phyloP scores from a whole-genome alignment of 805 yeast genomes.

The Suhomyces vadensis region DNA sequence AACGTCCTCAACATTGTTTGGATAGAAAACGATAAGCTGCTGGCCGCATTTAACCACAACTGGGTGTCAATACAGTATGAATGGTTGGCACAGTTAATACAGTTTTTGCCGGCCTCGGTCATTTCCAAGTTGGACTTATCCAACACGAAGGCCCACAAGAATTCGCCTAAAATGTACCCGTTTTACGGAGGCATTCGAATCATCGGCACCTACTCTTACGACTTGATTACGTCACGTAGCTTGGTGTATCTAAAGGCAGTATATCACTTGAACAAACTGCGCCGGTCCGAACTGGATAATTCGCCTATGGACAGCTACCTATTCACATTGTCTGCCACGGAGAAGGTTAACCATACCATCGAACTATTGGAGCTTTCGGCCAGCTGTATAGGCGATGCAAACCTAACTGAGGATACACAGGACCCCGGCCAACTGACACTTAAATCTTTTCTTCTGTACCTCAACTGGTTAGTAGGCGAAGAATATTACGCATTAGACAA shows the following conservation, averaged over 20 bases:
- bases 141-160: not conserved
- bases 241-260: slow-evolving; percentile 29
- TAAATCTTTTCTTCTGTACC: slow-evolving; percentile 20
- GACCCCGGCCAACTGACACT: not conserved
- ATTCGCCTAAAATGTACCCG: slow-evolving; percentile 7
- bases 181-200: slow-evolving; percentile 39
- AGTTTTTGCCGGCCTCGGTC: slow-evolving; percentile 42
- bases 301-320: slow-evolving; percentile 7
- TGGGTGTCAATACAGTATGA: slow-evolving; percentile 69
- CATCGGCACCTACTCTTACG: slow-evolving; percentile 15
- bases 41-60: slow-evolving; percentile 14
- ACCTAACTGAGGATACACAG: not conserved
- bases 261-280: slow-evolving; percentile 15
- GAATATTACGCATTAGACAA: slow-evolving; percentile 29
- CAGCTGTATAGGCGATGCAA: not conserved
- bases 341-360: slow-evolving; percentile 7
- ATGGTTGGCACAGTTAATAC: slow-evolving; percentile 62
- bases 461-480: slow-evolving; percentile 55
- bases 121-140: not conserved
- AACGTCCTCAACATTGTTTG: slow-evolving; percentile 42
- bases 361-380: slow-evolving; percentile 8
- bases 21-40: slow-evolving; percentile 19
- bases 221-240: slow-evolving; percentile 31
- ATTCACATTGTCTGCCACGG: slow-evolving; percentile 5
- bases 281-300: not conserved